These are phyloP conservation scores for Albatrellus ellisii DNA, from an alignment of 768 basidiomycete species.

Conservation along the genomic window DNA sequence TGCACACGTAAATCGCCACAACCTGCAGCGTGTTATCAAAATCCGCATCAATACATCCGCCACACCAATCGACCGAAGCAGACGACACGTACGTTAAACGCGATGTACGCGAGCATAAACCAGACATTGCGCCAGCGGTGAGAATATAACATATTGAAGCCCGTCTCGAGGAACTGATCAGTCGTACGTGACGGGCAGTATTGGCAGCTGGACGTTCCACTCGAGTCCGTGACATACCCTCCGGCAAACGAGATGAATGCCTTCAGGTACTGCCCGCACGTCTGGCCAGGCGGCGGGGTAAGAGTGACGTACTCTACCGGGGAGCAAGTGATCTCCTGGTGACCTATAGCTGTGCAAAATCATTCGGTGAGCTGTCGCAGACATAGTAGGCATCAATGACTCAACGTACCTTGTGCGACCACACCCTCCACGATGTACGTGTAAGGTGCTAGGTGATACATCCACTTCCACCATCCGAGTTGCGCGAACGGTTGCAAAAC, in stretches of 20 bases:
- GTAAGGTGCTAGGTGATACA: conserved; percentile 23
- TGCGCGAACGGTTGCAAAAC: conserved; percentile 32
- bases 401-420: conserved; percentile 31
- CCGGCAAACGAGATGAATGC: conserved; percentile 28
- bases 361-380: background rate
- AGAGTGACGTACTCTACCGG: conserved; percentile 48
- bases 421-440: conserved; percentile 28
- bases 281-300: conserved; percentile 29
- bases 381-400: background rate
- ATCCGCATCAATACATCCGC: too few relatives aligned
- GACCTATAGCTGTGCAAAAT: conserved; percentile 33
- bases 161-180: conserved; percentile 38
- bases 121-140: conserved; percentile 36
- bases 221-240: conserved; percentile 34
- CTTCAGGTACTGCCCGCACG: conserved; percentile 33
- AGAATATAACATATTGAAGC: conserved; percentile 50
- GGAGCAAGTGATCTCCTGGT: conserved; percentile 38
- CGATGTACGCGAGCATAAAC: conserved; percentile 28
- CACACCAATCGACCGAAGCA: too few relatives aligned
- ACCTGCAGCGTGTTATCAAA: too few relatives aligned
- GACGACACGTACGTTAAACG: conserved; percentile 35
- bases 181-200: conserved; percentile 48
- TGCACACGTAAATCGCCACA: background rate
- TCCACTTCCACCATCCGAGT: conserved; percentile 33
- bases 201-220: conserved; percentile 25